phyloP scores from a whole-genome alignment of 345 rosid species.

The Ceriops decandra region DNA sequence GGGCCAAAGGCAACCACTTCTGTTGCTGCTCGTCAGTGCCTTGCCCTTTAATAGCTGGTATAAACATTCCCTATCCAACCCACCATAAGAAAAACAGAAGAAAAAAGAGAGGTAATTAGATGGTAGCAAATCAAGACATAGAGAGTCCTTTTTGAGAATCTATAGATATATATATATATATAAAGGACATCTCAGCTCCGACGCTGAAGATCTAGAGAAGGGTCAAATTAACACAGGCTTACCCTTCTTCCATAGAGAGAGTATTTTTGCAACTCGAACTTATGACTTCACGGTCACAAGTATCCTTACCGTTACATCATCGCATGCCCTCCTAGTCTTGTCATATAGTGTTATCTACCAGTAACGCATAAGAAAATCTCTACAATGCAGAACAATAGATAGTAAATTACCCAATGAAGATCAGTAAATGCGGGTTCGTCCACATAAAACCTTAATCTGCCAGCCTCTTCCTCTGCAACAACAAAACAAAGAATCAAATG shows the following conservation, averaged over 20 bases:
- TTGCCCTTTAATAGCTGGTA: slow-evolving; percentile 93
- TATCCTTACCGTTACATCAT: no score
- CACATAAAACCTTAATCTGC: slow-evolving; percentile 54
- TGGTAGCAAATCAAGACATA: no score
- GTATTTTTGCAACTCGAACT: no score
- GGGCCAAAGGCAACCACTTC: slow-evolving; percentile 89
- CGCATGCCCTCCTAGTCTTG: no score
- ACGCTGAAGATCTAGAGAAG: no score
- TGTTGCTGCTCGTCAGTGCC: slow-evolving; percentile 94
- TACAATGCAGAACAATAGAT: neutral
- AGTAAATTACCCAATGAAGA: slow-evolving; percentile 80
- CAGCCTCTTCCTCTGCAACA: slow-evolving; percentile 83
- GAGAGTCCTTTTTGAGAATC: no score
- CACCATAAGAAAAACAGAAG: slow-evolving; percentile 7
- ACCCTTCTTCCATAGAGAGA: no score
- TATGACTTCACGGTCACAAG: no score
- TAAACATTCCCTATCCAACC: slow-evolving; percentile 77
- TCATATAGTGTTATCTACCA: neutral
- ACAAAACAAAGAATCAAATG: neutral
- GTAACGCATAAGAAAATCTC: neutral
- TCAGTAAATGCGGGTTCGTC: slow-evolving; percentile 87
- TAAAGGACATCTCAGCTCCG: no score
- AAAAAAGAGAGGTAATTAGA: neutral
- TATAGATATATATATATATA: no score
- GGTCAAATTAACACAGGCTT: no score